phyloP scores from a whole-genome alignment of 371 early-diverging fungal genomes.

The Dentiscutata heterogama region DNA sequence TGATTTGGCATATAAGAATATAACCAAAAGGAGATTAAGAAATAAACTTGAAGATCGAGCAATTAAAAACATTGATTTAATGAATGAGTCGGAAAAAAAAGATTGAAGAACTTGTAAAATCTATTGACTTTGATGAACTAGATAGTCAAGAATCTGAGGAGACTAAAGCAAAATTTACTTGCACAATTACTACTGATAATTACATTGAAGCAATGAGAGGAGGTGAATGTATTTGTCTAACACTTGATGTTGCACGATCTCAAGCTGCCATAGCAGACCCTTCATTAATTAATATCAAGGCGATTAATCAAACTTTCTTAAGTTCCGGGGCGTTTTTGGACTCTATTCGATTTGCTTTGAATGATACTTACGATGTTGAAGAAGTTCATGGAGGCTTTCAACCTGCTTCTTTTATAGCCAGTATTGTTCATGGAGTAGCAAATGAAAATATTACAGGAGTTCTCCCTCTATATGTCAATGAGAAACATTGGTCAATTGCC shows the following conservation, averaged over 20 bases:
- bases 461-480: constrained; percentile 56
- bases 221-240: constrained; percentile 57
- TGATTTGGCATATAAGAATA: constrained; percentile 53
- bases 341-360: constrained; percentile 51
- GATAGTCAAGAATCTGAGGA: constrained; percentile 50
- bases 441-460: constrained; percentile 48
- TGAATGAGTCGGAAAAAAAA: constrained; percentile 54
- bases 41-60: constrained; percentile 52
- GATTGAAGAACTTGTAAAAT: constrained; percentile 48
- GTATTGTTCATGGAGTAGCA: constrained; percentile 35
- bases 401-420: neutral
- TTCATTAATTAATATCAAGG: constrained; percentile 54
- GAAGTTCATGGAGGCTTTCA: constrained; percentile 58
- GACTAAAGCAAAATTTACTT: constrained; percentile 48
- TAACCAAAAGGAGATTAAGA: constrained; percentile 51
- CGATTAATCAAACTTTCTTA: constrained; percentile 54
- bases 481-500: constrained; percentile 57
- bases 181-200: constrained; percentile 54
- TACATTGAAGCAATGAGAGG: constrained; percentile 55
- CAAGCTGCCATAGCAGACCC: constrained; percentile 55
- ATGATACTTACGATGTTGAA: constrained; percentile 46
- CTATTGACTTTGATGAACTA: constrained; percentile 50
- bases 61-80: constrained; percentile 50
- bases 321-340: constrained; percentile 56
- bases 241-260: constrained; percentile 53